A percentile compares a stretch with the other conserved stretches of the same genome.
Conservation (phyloP, 1,284 basidiomycete genomes). For the Earliella scabrosa region DNA sequence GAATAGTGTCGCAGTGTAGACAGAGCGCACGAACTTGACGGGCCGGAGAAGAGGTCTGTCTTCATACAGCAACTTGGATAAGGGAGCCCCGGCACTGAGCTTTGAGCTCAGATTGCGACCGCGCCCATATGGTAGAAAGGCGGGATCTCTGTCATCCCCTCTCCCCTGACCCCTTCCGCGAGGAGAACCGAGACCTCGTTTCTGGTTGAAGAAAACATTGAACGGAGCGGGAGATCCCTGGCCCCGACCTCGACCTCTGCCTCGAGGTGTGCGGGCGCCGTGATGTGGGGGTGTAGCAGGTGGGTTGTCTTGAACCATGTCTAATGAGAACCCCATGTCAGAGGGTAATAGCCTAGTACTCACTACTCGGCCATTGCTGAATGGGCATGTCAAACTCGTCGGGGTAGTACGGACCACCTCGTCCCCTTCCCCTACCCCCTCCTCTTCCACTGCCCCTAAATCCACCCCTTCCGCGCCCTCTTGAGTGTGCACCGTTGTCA, state of each 20-base stretch:
- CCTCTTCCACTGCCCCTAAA: conserved; percentile 27
- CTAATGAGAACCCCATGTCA: background rate
- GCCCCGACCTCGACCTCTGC: conserved; percentile 25
- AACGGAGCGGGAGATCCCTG: conserved; percentile 12
- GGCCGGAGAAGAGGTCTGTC: conserved; percentile 67
- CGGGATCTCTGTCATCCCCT: conserved; percentile 13
- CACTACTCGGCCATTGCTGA: conserved; percentile 35
- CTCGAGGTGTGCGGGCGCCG: conserved; percentile 8
- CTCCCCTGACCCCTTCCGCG: conserved; percentile 30
- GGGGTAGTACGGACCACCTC: conserved; percentile 21
- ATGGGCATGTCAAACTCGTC: conserved; percentile 37
- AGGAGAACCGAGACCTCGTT: conserved; percentile 13
- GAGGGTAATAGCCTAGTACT: conserved; percentile 7
- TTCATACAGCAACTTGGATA: conserved; percentile 59
- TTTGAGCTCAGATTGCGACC: conserved; percentile 31
- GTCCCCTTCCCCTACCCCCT: conserved; percentile 27
- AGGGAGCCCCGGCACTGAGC: conserved; percentile 43
- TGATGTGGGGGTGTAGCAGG: conserved; percentile 10
- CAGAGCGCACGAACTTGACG: conserved; percentile 68
- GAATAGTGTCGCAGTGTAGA: conserved; percentile 61
- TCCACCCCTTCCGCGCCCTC: conserved; percentile 30
- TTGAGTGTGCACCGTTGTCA: background rate
- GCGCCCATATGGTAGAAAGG: conserved; percentile 18
- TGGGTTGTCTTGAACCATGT: conserved; percentile 12
- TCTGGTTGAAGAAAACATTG: conserved; percentile 16